These are phyloP conservation scores for Boletus reticulatus DNA, from an alignment of 768 basidiomycete genomes.

Conservation along the genomic window DNA sequence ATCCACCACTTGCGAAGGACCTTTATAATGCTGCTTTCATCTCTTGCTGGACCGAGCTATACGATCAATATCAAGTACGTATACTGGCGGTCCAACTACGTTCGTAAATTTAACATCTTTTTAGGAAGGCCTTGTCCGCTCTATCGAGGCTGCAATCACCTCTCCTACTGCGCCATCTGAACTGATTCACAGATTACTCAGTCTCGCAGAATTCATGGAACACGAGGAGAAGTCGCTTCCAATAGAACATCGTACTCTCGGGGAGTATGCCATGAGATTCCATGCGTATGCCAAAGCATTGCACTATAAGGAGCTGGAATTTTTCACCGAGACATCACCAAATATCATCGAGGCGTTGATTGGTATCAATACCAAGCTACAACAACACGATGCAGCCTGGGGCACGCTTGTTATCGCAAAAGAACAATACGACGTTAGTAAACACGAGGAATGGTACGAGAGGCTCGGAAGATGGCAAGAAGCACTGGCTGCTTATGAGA, in stretches of 20 bases:
- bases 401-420: conserved; percentile 90
- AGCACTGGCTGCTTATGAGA: conserved; percentile 82
- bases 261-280: conserved; percentile 90
- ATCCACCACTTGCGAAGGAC: conserved; percentile 88
- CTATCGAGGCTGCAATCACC: conserved; percentile 83
- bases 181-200: conserved; percentile 85
- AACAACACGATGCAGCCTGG: conserved; percentile 98
- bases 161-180: conserved; percentile 79
- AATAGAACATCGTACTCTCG: conserved; percentile 90
- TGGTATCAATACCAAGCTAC: conserved; percentile 92
- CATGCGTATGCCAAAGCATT: conserved; percentile 96
- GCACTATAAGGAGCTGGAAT: conserved; percentile 98
- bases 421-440: conserved; percentile 84
- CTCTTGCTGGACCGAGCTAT: conserved; percentile 95
- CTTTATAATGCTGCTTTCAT: conserved; percentile 98
- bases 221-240: conserved; percentile 96
- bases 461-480: conserved; percentile 96
- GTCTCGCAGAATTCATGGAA: conserved; percentile 98
- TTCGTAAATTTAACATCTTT: conserved; percentile 6
- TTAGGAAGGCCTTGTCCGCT: conserved; percentile 91
- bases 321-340: conserved; percentile 88
- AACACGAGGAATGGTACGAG: conserved; percentile 99
- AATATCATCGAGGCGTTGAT: conserved; percentile 93
- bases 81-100: background rate
- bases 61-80: conserved; percentile 90